Conservation (phyloP, 1,284 basidiomycete genomes). For the Sphagnurus paluster region DNA sequence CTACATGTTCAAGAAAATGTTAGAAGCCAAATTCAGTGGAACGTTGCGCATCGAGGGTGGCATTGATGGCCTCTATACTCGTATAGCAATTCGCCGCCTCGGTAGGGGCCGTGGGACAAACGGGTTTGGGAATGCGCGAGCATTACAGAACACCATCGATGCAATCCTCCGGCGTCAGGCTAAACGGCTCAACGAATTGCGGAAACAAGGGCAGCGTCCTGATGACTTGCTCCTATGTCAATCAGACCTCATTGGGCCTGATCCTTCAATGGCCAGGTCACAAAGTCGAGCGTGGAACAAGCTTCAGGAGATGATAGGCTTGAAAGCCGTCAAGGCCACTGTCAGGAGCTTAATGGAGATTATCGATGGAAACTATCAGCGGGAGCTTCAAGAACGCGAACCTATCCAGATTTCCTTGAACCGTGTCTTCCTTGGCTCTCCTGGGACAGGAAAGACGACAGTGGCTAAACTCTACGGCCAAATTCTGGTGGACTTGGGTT, state of each 20-base stretch:
- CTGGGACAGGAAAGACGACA: conserved; percentile 69
- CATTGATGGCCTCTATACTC: conserved; percentile 50
- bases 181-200: conserved; percentile 42
- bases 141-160: conserved; percentile 49
- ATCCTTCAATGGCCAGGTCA: conserved; percentile 49
- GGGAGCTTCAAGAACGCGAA: conserved; percentile 55
- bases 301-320: conserved; percentile 53
- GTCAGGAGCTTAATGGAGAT: conserved; percentile 47
- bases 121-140: conserved; percentile 69
- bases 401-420: conserved; percentile 58
- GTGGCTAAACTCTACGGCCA: conserved; percentile 65
- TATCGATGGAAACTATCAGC: conserved; percentile 53
- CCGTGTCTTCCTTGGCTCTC: conserved; percentile 61
- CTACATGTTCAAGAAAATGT: conserved; percentile 31
- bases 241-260: conserved; percentile 65
- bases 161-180: conserved; percentile 53
- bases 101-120: conserved; percentile 51
- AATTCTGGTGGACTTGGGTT: conserved; percentile 56
- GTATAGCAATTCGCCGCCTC: conserved; percentile 55
- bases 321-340: conserved; percentile 56
- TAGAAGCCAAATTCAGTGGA: conserved; percentile 46
- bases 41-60: conserved; percentile 59
- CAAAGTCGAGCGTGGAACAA: conserved; percentile 50
- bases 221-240: conserved; percentile 51
- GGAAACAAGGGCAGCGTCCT: conserved; percentile 33